Percentiles rank a stretch among this genome's conserved stretches.
phyloP scores from a whole-genome alignment of 2,329 filamentous ascomycete species.

The Aspergillus sp. region DNA sequence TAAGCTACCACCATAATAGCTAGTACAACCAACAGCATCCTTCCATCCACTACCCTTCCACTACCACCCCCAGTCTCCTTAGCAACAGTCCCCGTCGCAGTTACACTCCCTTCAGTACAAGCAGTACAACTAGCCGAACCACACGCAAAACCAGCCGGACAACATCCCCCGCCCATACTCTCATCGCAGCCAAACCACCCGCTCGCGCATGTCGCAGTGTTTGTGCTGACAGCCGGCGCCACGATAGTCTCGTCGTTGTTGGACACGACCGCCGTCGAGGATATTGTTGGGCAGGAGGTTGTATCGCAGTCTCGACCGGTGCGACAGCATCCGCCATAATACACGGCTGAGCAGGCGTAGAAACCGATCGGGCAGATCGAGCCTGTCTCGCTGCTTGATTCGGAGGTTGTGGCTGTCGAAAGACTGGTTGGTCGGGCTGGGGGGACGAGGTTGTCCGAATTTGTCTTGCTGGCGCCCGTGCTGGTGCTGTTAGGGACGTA shows the following conservation, averaged over 20 bases:
- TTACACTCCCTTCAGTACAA: slow-evolving; percentile 34
- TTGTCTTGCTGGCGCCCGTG: slow-evolving; percentile 11
- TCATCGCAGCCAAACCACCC: slow-evolving; percentile 72
- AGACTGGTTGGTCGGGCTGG: slow-evolving; percentile 34
- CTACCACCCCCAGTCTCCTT: slow-evolving; percentile 26
- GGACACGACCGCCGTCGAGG: slow-evolving; percentile 58
- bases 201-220: slow-evolving; percentile 54
- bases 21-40: slow-evolving; percentile 3
- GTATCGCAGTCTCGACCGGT: slow-evolving; percentile 78
- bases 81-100: slow-evolving; percentile 47
- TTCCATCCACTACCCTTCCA: slow-evolving; percentile 1
- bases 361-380: slow-evolving; percentile 74
- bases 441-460: slow-evolving; percentile 23
- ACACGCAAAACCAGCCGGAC: slow-evolving; percentile 69
- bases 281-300: slow-evolving; percentile 66
- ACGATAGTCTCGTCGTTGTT: slow-evolving; percentile 62
- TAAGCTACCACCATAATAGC: not conserved
- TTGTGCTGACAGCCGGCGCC: slow-evolving; percentile 46
- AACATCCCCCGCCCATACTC: slow-evolving; percentile 70
- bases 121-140: slow-evolving; percentile 63
- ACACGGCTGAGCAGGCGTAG: slow-evolving; percentile 80
- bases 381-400: slow-evolving; percentile 26
- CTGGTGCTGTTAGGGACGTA: slow-evolving; percentile 27
- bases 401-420: slow-evolving; percentile 31
- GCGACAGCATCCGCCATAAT: slow-evolving; percentile 78